Conservation (phyloP, 2,329 filamentous ascomycete species). For the Reticulascus tulasneorum region DNA sequence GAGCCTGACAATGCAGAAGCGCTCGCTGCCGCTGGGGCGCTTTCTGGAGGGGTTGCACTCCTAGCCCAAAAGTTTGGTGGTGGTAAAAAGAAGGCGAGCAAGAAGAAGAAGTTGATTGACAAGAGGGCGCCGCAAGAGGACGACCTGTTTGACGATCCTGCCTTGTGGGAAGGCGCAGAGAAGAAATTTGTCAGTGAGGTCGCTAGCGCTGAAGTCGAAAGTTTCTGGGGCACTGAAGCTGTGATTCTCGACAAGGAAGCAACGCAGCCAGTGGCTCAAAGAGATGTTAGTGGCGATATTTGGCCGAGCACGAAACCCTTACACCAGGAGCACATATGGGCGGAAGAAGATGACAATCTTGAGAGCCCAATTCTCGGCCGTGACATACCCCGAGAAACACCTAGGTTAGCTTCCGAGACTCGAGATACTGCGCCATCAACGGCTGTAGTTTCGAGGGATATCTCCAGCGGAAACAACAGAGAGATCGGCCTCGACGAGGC, state of each 20-base stretch:
- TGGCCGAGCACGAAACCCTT: not conserved
- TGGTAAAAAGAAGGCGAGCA: constrained; percentile 30
- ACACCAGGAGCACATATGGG: not conserved
- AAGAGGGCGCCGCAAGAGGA: constrained; percentile 33
- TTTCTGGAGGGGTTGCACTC: constrained; percentile 25
- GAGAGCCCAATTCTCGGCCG: constrained; percentile 37
- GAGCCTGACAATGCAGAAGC: constrained; percentile 14
- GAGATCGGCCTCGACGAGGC: constrained; percentile 13
- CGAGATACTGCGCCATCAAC: constrained; percentile 1
- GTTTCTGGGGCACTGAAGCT: constrained; percentile 25
- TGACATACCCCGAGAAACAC: constrained; percentile 5
- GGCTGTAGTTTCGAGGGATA: not conserved
- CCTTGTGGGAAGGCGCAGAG: constrained; percentile 40
- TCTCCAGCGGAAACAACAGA: constrained; percentile 5
- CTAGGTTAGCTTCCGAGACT: not conserved
- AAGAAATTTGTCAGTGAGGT: constrained; percentile 24
- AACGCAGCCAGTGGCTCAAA: not conserved
- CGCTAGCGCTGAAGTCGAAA: constrained; percentile 21
- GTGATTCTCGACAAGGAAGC: not conserved
- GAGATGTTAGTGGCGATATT: not conserved
- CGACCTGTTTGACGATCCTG: constrained; percentile 41
- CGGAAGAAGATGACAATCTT: constrained; percentile 18
- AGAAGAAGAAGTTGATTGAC: constrained; percentile 32
- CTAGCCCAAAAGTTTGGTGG: constrained; percentile 25
- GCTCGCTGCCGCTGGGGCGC: constrained; percentile 22